These are phyloP conservation scores for Populus hybrid DNA, from an alignment of 441 rosid genomes.

Conservation along the genomic window DNA sequence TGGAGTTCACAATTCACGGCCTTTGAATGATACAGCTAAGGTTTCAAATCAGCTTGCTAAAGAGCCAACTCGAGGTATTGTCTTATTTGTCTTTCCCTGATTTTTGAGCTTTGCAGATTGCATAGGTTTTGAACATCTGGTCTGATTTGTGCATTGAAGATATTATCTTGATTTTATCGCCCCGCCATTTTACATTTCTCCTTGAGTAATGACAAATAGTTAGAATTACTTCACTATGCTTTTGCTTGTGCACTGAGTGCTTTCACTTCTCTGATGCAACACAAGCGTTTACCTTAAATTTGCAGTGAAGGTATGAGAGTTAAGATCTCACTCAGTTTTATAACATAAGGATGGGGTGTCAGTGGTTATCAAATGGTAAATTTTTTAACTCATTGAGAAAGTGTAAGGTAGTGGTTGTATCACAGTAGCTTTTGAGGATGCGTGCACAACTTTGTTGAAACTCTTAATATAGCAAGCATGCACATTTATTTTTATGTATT, in stretches of 20 bases:
- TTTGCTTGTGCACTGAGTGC: background rate
- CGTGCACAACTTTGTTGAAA: background rate
- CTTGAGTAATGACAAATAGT: background rate
- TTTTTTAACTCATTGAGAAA: background rate
- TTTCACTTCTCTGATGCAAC: background rate
- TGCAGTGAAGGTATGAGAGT: background rate
- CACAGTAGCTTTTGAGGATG: background rate
- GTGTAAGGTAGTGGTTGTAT: background rate
- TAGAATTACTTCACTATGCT: background rate
- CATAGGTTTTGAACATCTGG: background rate
- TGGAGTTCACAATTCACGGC: slow-evolving; percentile 51
- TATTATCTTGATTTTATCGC: background rate
- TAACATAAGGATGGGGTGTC: background rate
- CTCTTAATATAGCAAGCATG: background rate
- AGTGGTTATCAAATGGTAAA: background rate
- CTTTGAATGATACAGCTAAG: slow-evolving; percentile 29
- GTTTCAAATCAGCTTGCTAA: slow-evolving; percentile 37
- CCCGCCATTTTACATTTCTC: background rate
- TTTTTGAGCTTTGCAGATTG: slow-evolving; percentile 13
- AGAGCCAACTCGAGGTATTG: slow-evolving; percentile 61
- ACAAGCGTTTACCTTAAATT: background rate
- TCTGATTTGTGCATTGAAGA: background rate
- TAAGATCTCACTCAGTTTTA: background rate
- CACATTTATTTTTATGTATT: background rate
- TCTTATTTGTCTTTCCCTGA: slow-evolving; percentile 4